These are phyloP conservation scores for Tirmania nivea DNA, from an alignment of 495 filamentous ascomycete species.

Conservation along the genomic window DNA sequence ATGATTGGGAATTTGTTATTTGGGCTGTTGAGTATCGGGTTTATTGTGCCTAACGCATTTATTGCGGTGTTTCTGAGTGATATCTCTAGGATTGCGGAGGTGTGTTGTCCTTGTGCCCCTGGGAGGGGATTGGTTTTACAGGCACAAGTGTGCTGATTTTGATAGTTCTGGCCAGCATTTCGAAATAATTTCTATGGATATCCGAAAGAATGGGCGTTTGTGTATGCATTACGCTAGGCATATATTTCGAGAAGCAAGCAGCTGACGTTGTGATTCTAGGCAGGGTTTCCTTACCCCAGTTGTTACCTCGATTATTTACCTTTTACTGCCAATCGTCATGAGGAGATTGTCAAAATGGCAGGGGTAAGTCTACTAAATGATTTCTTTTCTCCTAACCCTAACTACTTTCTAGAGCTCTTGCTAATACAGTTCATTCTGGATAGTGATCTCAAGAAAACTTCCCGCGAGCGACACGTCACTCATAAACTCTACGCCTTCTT, in stretches of 20 bases:
- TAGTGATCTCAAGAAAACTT: constrained; percentile 78
- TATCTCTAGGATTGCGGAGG: constrained; percentile 24
- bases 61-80: constrained; percentile 88
- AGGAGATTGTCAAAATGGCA: constrained; percentile 31
- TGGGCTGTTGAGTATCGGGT: constrained; percentile 55
- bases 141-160: constrained; percentile 34
- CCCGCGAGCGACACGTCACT: constrained; percentile 79
- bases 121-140: background rate
- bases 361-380: constrained; percentile 14
- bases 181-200: constrained; percentile 36
- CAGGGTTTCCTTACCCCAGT: constrained; percentile 91
- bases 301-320: constrained; percentile 68
- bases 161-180: constrained; percentile 60
- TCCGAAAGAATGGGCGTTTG: constrained; percentile 51
- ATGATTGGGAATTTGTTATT: constrained; percentile 72
- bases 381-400: no score
- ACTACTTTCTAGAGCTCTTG: constrained; percentile 21
- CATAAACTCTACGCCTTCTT: constrained; percentile 89
- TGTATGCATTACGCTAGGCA: constrained; percentile 19
- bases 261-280: constrained; percentile 1
- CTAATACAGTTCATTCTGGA: constrained; percentile 33
- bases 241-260: no score
- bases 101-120: constrained; percentile 3
- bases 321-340: constrained; percentile 77
- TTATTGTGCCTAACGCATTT: constrained; percentile 83